A percentile compares a stretch with the other conserved stretches of the same genome.
These are phyloP conservation scores for Biancaea sappan DNA, from an alignment of 306 rosid species.

Conservation along the genomic window DNA sequence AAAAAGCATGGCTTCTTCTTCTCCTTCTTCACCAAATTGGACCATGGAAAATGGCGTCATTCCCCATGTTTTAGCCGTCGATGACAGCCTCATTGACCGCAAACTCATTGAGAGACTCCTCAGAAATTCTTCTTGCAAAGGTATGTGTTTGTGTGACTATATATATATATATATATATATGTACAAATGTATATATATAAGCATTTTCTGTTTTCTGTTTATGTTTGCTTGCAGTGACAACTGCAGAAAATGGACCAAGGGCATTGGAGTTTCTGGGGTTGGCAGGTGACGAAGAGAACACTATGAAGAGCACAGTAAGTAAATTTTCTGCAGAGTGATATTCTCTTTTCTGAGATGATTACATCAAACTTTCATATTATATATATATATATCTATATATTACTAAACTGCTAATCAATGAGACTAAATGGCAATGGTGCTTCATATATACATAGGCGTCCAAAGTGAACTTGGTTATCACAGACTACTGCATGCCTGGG, in stretches of 20 bases:
- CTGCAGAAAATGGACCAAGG: constrained; percentile 85
- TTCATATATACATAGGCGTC: constrained; percentile 68
- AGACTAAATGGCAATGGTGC: neutral
- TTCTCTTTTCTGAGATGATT: no score
- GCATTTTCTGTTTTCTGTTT: no score
- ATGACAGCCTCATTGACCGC: constrained; percentile 80
- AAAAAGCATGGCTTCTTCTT: constrained; percentile 47
- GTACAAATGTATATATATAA: no score
- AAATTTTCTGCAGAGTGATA: neutral
- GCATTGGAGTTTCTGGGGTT: constrained; percentile 86
- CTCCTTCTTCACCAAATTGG: constrained; percentile 49
- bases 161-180: no score
- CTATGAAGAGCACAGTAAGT: constrained; percentile 53
- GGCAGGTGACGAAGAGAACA: constrained; percentile 53
- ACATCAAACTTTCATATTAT: no score
- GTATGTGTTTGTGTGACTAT: no score
- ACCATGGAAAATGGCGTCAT: constrained; percentile 59
- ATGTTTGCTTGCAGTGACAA: constrained; percentile 68
- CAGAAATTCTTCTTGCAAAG: constrained; percentile 81
- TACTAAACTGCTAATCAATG: constrained; percentile 13
- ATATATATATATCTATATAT: no score
- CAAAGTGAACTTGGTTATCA: constrained; percentile 80
- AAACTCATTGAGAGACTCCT: constrained; percentile 84
- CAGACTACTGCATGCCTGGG: constrained; percentile 97
- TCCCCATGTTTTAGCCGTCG: constrained; percentile 96